Percentiles rank a stretch among this genome's conserved stretches.
Evolutionary conservation across 176 grass and related monocot species (phyloP).

Genomic region (Phoenix roebelenii): DNA sequence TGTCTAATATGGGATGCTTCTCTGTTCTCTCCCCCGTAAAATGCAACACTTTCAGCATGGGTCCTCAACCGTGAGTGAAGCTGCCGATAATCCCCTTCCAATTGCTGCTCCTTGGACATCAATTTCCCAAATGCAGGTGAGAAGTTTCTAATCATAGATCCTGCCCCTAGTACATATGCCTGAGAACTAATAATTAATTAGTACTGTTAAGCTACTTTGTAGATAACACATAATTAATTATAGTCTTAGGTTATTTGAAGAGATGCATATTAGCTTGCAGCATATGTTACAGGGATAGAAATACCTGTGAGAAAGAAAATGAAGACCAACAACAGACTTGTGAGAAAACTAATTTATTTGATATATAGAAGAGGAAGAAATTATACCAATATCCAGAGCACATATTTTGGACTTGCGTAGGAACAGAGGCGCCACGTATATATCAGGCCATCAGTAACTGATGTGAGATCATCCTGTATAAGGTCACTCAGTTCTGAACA

Average conservation of each 20-base stretch:
- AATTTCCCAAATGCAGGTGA: slow-evolving; percentile 93
- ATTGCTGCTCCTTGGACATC: slow-evolving; percentile 87
- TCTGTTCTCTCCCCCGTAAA: slow-evolving; percentile 90
- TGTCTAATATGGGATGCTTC: slow-evolving; percentile 83
- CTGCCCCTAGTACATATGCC: slow-evolving; percentile 90
- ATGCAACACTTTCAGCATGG: slow-evolving; percentile 97
- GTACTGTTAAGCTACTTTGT: background rate
- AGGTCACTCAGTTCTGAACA: slow-evolving; percentile 95
- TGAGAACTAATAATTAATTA: slow-evolving; percentile 35
- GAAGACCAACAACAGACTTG: too few species aligned
- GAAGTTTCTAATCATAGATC: slow-evolving; percentile 80
- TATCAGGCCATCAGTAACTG: slow-evolving; percentile 86
- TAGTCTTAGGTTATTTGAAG: too few species aligned
- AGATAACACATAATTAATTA: background rate
- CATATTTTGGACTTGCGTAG: slow-evolving; percentile 97
- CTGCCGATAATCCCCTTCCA: slow-evolving; percentile 93
- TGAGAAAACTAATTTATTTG: background rate
- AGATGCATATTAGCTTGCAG: too few species aligned
- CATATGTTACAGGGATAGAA: background rate
- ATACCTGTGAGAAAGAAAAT: background rate
- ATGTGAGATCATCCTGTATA: slow-evolving; percentile 86
- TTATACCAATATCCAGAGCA: slow-evolving; percentile 93
- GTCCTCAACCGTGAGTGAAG: slow-evolving; percentile 91
- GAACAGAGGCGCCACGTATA: slow-evolving; percentile 98
- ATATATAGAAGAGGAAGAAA: slow-evolving; percentile 1